Percentiles rank a stretch among this genome's conserved stretches.
phyloP scores from a whole-genome alignment of 345 rosid genomes.

The Brassica juncea region DNA sequence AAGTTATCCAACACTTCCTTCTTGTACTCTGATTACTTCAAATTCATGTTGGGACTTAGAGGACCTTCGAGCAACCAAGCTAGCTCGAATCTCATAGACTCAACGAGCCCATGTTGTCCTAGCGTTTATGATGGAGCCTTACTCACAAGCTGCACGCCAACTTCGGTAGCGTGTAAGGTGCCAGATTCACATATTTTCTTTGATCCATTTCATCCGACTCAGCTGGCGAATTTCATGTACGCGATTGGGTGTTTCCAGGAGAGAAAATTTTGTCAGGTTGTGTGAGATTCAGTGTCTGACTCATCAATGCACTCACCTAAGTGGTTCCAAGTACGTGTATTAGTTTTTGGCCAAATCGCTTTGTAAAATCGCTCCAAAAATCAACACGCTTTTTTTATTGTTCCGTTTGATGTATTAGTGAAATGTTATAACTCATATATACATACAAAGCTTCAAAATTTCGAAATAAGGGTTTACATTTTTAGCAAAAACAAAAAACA shows the following conservation, averaged over 20 bases:
- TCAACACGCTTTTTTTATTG: neutral
- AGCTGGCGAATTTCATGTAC: slow-evolving; percentile 26
- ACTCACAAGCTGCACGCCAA: neutral
- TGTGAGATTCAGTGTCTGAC: neutral
- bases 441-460: too few relatives aligned
- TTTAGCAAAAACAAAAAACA: too few relatives aligned
- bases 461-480: too few relatives aligned
- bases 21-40: slow-evolving; percentile 35
- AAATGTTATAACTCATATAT: too few relatives aligned
- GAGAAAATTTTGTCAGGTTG: slow-evolving; percentile 19
- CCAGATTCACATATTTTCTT: slow-evolving; percentile 24
- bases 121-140: slow-evolving; percentile 20
- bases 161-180: slow-evolving; percentile 14
- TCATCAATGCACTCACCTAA: neutral
- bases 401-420: neutral
- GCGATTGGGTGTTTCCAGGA: slow-evolving; percentile 24
- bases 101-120: slow-evolving; percentile 36
- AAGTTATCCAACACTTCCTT: slow-evolving; percentile 7
- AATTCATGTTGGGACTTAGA: slow-evolving; percentile 30
- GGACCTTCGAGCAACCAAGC: slow-evolving; percentile 25
- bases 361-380: neutral
- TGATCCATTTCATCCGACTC: slow-evolving; percentile 40
- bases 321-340: neutral
- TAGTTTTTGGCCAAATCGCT: neutral
- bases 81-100: slow-evolving; percentile 19